Evolutionary conservation across 441 rosid species (phyloP).

Genomic region (Mallotus japonicus): DNA sequence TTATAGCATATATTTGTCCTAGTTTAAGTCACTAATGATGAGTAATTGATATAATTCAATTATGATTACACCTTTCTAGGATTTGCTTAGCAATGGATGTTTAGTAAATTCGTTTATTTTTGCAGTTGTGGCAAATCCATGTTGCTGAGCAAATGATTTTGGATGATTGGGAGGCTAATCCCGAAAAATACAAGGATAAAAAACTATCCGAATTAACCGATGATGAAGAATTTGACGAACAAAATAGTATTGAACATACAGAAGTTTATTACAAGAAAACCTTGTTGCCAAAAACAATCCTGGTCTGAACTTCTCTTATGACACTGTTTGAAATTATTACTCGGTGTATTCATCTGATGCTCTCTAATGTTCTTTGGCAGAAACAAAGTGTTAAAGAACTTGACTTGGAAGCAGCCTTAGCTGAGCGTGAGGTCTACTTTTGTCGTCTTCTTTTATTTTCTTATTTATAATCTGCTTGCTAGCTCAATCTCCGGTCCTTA

Average conservation of each 20-base stretch:
- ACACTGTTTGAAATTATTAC: constrained; percentile 17
- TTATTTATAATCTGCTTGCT: background rate
- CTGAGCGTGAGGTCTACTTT: constrained; percentile 67
- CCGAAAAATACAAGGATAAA: constrained; percentile 75
- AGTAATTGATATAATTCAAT: background rate
- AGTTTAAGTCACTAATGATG: background rate
- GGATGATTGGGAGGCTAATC: constrained; percentile 83
- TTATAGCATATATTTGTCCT: background rate
- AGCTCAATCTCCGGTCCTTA: background rate
- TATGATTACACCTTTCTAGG: background rate
- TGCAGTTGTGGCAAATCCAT: constrained; percentile 95
- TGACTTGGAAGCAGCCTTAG: constrained; percentile 83
- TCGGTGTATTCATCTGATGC: constrained; percentile 25
- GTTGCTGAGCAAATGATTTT: constrained; percentile 94
- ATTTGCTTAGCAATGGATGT: background rate
- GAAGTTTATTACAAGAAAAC: constrained; percentile 62
- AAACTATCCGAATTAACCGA: constrained; percentile 77
- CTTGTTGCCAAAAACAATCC: constrained; percentile 56
- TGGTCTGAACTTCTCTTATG: constrained; percentile 46
- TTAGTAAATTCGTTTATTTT: constrained; percentile 22
- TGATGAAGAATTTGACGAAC: constrained; percentile 70
- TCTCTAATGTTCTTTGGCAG: constrained; percentile 39
- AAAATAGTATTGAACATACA: constrained; percentile 51
- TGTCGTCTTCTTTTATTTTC: constrained; percentile 14
- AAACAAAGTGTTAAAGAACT: constrained; percentile 93